A percentile compares a stretch with the other conserved stretches of the same genome.
Conservation (phyloP, 768 basidiomycete genomes). For the Calocera cornea region DNA sequence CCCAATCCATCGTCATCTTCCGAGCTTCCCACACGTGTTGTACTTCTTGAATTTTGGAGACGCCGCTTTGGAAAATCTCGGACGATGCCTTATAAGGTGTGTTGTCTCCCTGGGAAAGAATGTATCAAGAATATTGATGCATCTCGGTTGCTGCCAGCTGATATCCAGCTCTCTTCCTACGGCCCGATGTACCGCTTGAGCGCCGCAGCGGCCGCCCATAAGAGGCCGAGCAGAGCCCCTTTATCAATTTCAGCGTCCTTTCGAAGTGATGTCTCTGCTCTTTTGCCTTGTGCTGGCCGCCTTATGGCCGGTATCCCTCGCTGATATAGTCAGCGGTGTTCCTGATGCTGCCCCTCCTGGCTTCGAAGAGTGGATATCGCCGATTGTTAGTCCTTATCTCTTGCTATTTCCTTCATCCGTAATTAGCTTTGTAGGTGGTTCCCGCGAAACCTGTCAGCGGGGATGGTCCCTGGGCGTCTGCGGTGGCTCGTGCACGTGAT, state of each 20-base stretch:
- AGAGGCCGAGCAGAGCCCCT: not conserved
- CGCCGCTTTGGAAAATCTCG: not conserved
- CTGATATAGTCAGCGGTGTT: slow-evolving; percentile 12
- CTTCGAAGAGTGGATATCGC: slow-evolving; percentile 13
- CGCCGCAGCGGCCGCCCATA: not conserved
- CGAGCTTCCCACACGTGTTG: not conserved
- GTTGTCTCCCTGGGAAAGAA: not conserved
- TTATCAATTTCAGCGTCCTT: not conserved
- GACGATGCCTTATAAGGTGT: not conserved
- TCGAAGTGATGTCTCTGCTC: not conserved
- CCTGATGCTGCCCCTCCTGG: slow-evolving; percentile 13
- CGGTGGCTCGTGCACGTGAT: slow-evolving; percentile 43
- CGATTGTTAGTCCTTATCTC: not conserved
- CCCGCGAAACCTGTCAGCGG: not conserved
- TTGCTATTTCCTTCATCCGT: not conserved
- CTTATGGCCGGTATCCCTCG: not conserved
- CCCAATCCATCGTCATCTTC: not conserved
- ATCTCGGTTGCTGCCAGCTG: not conserved
- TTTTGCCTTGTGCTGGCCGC: not conserved
- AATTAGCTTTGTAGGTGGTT: not conserved
- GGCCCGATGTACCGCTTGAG: not conserved
- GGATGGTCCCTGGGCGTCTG: slow-evolving; percentile 37
- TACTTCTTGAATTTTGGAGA: not conserved
- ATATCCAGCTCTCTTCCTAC: not conserved
- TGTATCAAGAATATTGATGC: not conserved